phyloP scores from a whole-genome alignment of 2,329 filamentous ascomycete species.

The Metarhizium album region DNA sequence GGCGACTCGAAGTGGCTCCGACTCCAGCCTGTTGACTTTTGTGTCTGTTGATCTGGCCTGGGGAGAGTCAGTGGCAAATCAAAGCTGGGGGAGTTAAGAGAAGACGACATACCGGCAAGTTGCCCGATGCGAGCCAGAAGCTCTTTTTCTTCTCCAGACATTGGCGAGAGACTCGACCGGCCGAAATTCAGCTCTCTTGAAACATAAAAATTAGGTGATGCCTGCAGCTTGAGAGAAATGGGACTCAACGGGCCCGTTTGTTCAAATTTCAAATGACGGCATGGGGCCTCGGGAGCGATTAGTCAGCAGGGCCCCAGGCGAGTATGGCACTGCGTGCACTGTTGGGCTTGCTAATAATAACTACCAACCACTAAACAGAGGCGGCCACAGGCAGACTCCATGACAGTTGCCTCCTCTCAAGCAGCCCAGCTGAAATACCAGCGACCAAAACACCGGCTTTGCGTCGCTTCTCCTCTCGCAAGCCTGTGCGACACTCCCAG shows the following conservation, averaged over 20 bases:
- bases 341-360: background rate
- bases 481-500: too few species aligned
- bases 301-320: background rate
- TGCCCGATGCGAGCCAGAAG: slow-evolving; percentile 43
- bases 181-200: background rate
- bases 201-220: too few species aligned
- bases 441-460: too few species aligned
- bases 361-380: background rate
- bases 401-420: too few species aligned
- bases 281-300: background rate
- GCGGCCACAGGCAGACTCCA: background rate
- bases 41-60: slow-evolving; percentile 71
- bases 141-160: slow-evolving; percentile 41
- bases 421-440: too few species aligned
- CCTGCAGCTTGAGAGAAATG: too few species aligned
- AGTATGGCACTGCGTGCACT: background rate
- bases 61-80: slow-evolving; percentile 14
- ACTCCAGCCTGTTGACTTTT: slow-evolving; percentile 50
- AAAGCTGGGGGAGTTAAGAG: background rate
- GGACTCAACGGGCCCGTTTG: background rate
- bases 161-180: slow-evolving; percentile 9
- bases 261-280: background rate
- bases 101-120: slow-evolving; percentile 32
- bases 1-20: slow-evolving; percentile 20
- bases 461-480: too few species aligned